Base-by-base conservation (phyloP, 2,329 filamentous ascomycete genomes). In the Phyllosticta citribraziliensis region DNA sequence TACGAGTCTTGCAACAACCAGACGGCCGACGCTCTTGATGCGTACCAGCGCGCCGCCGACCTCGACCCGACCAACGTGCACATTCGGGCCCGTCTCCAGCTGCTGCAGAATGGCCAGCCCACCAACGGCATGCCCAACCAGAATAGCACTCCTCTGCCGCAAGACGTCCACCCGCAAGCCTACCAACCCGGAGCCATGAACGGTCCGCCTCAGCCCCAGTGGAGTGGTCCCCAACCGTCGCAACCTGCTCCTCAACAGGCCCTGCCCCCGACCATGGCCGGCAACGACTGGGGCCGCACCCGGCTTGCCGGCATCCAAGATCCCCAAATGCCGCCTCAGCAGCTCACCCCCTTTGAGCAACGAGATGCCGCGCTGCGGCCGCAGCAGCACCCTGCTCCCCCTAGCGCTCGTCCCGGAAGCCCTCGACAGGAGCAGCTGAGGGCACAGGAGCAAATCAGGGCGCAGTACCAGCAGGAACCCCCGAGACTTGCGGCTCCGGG, bases 1-100 rank as follows among this genome's bases (percentile, higher is more conserved):
- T 99, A 99, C 71, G 94, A 99, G 74, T 96, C 91, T 25, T 99
- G 94, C 76, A 97, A 99, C 81, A 97, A 97, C 77, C 94, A 99
- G 76, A 96, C 96, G 62, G 90, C 87, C 58, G 94, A 99, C 79
- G 94, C 94, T 1, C 82, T 97, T 53, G 94, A 99, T 74, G 94
- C 94, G 5, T 99, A 97, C 73, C 89, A 93, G 70, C 85, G 94
- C 67, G 94, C 94, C 51, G 92, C 92, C 40, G 94, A 99, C 73
- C 84, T 99, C 65, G 94, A 99, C 71, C 93, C 94, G 0, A 81
- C 80, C 64, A 97, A 99, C 71, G 89, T 90, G 50, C 93, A 97
- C 74, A 97, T 99, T 80, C 97, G 97, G 75, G 91, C 92, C 62
- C 87, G 94, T 64, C 81, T 99, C 64, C 89, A 96, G 72, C 81